These are phyloP conservation scores for Aspergillus chevalieri DNA, from an alignment of 2,329 filamentous ascomycete species.

Conservation along the genomic window DNA sequence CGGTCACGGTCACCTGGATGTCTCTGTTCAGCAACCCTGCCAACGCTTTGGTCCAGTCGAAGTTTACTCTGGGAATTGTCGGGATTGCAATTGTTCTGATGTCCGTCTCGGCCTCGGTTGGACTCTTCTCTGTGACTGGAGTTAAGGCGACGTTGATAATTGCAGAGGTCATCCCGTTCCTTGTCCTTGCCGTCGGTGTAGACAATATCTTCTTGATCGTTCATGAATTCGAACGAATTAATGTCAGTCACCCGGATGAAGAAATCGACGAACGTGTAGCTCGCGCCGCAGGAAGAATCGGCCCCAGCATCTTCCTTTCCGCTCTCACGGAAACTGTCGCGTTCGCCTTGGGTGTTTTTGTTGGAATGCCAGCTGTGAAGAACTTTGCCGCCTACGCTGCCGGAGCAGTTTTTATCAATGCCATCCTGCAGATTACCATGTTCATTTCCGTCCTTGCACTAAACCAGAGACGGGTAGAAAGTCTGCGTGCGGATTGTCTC, in stretches of 20 bases:
- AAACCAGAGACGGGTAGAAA: slow-evolving; percentile 87
- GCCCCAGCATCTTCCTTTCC: slow-evolving; percentile 90
- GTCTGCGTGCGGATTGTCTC: slow-evolving; percentile 81
- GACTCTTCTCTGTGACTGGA: slow-evolving; percentile 83
- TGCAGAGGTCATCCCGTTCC: slow-evolving; percentile 95
- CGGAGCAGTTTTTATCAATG: slow-evolving; percentile 94
- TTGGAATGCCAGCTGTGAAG: slow-evolving; percentile 94
- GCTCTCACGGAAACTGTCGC: slow-evolving; percentile 91
- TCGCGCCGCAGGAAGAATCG: slow-evolving; percentile 88
- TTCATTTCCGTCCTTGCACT: slow-evolving; percentile 87
- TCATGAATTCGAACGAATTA: slow-evolving; percentile 94
- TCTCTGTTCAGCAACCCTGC: slow-evolving; percentile 77
- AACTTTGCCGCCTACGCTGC: slow-evolving; percentile 97
- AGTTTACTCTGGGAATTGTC: slow-evolving; percentile 89
- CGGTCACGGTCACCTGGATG: slow-evolving; percentile 70
- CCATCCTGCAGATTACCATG: slow-evolving; percentile 93
- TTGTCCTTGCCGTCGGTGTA: slow-evolving; percentile 91
- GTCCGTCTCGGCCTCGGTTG: slow-evolving; percentile 93
- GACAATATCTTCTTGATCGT: slow-evolving; percentile 99
- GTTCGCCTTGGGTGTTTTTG: slow-evolving; percentile 85
- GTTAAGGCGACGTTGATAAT: slow-evolving; percentile 97
- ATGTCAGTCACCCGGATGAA: slow-evolving; percentile 83
- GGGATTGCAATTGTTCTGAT: slow-evolving; percentile 95
- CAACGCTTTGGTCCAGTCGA: slow-evolving; percentile 84
- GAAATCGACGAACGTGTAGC: slow-evolving; percentile 80